phyloP scores from a whole-genome alignment of 805 yeast genomes.

The Candida ulmi region DNA sequence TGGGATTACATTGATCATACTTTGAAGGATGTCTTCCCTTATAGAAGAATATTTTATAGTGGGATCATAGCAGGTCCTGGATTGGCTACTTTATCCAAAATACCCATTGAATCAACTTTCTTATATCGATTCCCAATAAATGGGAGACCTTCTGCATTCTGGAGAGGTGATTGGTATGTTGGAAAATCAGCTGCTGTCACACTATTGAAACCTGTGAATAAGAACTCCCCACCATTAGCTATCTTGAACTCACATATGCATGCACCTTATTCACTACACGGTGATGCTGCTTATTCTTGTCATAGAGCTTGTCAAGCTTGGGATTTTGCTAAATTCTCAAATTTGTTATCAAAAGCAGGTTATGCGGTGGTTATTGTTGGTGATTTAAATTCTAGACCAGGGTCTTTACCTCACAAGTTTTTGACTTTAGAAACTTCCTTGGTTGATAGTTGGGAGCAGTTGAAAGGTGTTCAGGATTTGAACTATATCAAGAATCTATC shows the following conservation, averaged over 20 bases:
- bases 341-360: conserved; percentile 61
- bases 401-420: conserved; percentile 72
- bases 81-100: conserved; percentile 72
- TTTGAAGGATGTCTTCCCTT: conserved; percentile 49
- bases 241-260: conserved; percentile 92
- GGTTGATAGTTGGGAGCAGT: conserved; percentile 75
- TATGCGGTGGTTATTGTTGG: conserved; percentile 88
- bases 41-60: conserved; percentile 63
- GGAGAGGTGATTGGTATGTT: conserved; percentile 95
- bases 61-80: conserved; percentile 96
- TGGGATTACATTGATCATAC: conserved; percentile 56
- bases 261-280: conserved; percentile 81
- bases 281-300: conserved; percentile 86
- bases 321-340: conserved; percentile 75
- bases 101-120: conserved; percentile 77
- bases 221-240: conserved; percentile 55
- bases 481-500: conserved; percentile 38
- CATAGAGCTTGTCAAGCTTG: conserved; percentile 95
- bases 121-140: conserved; percentile 84
- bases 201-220: conserved; percentile 45
- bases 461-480: conserved; percentile 44
- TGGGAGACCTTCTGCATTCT: conserved; percentile 91
- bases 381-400: conserved; percentile 87
- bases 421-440: conserved; percentile 65
- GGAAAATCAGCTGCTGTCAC: conserved; percentile 87